Conservation (phyloP, 2,329 filamentous ascomycete species). For the Trichophyton rubrum region DNA sequence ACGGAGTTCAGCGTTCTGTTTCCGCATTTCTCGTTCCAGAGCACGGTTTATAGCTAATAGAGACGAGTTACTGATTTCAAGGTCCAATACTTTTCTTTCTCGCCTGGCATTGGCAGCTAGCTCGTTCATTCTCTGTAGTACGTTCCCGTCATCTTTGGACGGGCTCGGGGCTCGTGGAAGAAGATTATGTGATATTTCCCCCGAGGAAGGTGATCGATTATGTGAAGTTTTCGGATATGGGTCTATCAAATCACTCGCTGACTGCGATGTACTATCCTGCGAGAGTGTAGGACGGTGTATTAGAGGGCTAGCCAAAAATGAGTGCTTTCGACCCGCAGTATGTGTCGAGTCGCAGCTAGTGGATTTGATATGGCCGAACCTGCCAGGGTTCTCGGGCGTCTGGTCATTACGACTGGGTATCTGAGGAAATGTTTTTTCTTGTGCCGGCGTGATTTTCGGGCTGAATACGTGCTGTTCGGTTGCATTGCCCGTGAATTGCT, state of each 20-base stretch:
- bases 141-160: slow-evolving; percentile 9
- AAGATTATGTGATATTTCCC: slow-evolving; percentile 5
- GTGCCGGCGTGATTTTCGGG: slow-evolving; percentile 14
- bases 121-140: slow-evolving; percentile 45
- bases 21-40: slow-evolving; percentile 77
- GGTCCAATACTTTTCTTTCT: slow-evolving; percentile 87
- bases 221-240: slow-evolving; percentile 4
- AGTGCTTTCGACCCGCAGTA: slow-evolving; percentile 5
- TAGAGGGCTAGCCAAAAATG: slow-evolving; percentile 6
- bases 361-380: slow-evolving; percentile 13
- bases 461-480: slow-evolving; percentile 15
- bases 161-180: slow-evolving; percentile 10
- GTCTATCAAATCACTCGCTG: background rate
- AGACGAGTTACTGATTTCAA: slow-evolving; percentile 94
- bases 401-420: background rate
- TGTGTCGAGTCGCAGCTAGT: slow-evolving; percentile 13
- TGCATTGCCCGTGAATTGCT: slow-evolving; percentile 19
- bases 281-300: background rate
- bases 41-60: slow-evolving; percentile 90
- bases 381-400: background rate
- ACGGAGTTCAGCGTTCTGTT: slow-evolving; percentile 78
- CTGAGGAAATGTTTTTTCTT: background rate
- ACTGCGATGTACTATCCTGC: background rate
- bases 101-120: slow-evolving; percentile 76
- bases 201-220: slow-evolving; percentile 8